These are phyloP conservation scores for Chrysosphaeria jannelii DNA, from an alignment of 2,329 filamentous ascomycete species.

Conservation along the genomic window DNA sequence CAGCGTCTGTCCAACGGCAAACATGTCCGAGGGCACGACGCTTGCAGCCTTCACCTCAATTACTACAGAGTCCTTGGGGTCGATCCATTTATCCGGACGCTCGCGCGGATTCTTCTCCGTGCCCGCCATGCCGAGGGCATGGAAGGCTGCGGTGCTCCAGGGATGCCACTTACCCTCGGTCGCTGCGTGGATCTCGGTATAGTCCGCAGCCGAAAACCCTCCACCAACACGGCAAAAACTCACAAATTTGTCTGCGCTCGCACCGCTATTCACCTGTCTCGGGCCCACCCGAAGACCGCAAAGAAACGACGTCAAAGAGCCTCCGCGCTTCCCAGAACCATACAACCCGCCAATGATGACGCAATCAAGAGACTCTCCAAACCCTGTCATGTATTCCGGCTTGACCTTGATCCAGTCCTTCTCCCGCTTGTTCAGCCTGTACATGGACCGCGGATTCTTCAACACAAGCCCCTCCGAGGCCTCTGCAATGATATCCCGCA, in stretches of 20 bases:
- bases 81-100: slow-evolving; percentile 76
- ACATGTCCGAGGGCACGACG: slow-evolving; percentile 44
- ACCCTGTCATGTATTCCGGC: slow-evolving; percentile 92
- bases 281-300: slow-evolving; percentile 58
- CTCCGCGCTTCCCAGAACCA: slow-evolving; percentile 61
- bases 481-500: slow-evolving; percentile 62
- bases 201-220: slow-evolving; percentile 63
- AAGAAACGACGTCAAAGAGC: slow-evolving; percentile 59
- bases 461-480: slow-evolving; percentile 73
- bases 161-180: slow-evolving; percentile 80
- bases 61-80: slow-evolving; percentile 63
- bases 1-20: slow-evolving; percentile 46
- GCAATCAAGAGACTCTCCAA: slow-evolving; percentile 76
- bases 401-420: slow-evolving; percentile 98
- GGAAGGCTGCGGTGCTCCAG: slow-evolving; percentile 49
- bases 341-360: slow-evolving; percentile 80
- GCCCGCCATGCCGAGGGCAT: slow-evolving; percentile 57
- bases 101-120: slow-evolving; percentile 41
- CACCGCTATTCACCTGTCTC: slow-evolving; percentile 26
- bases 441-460: slow-evolving; percentile 74
- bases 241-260: slow-evolving; percentile 43
- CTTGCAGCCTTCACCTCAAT: slow-evolving; percentile 70
- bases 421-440: slow-evolving; percentile 65
- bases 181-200: slow-evolving; percentile 48
- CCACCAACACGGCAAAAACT: slow-evolving; percentile 99